These are phyloP conservation scores for Phoenix roebelenii DNA, from an alignment of 176 grass and related monocot species.

Conservation along the genomic window DNA sequence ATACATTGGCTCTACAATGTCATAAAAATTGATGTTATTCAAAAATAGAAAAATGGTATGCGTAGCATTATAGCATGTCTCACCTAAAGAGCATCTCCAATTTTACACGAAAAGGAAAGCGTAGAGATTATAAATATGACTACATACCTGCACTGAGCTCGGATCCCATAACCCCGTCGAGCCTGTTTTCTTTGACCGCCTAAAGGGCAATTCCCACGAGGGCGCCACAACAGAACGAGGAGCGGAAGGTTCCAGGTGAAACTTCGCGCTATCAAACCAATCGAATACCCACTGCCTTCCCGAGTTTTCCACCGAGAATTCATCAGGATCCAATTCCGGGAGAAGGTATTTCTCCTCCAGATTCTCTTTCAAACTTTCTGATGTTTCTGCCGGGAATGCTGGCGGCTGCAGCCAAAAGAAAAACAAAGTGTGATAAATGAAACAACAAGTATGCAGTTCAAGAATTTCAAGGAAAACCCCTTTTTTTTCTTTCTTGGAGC, in stretches of 20 bases:
- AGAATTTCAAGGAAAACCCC: background rate
- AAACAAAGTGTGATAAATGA: background rate
- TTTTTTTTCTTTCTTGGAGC: too few species aligned
- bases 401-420: conserved; percentile 37
- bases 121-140: background rate
- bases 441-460: too few species aligned
- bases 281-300: conserved; percentile 71
- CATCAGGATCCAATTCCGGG: conserved; percentile 48
- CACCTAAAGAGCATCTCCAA: too few species aligned
- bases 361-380: conserved; percentile 47
- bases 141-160: conserved; percentile 33
- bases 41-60: too few species aligned
- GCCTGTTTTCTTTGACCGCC: conserved; percentile 8
- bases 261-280: conserved; percentile 53
- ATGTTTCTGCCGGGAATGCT: conserved; percentile 57
- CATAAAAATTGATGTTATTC: too few species aligned
- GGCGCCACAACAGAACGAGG: conserved; percentile 49
- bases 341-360: conserved; percentile 72
- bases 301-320: conserved; percentile 45
- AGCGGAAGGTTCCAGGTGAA: conserved; percentile 62
- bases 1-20: too few species aligned
- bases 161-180: conserved; percentile 51
- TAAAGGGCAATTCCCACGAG: conserved; percentile 70
- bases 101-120: too few species aligned
- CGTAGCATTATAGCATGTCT: too few species aligned